These are phyloP conservation scores for Rusavskia elegans DNA, from an alignment of 495 filamentous ascomycete genomes.

Conservation along the genomic window DNA sequence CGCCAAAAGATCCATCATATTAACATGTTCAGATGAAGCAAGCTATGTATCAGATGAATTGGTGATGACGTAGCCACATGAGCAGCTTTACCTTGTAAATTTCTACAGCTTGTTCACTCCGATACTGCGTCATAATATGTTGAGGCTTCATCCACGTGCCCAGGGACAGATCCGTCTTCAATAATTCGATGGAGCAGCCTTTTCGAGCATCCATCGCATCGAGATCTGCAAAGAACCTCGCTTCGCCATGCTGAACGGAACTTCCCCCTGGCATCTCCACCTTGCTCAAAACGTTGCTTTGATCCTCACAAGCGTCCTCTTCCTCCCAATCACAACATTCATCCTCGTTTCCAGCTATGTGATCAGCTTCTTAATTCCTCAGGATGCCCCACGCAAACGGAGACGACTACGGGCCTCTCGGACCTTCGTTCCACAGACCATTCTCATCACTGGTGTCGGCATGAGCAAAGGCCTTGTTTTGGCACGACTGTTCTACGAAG, in stretches of 20 bases:
- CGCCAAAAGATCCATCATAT: too few species aligned
- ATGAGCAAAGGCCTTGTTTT: constrained; percentile 51
- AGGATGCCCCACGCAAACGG: constrained; percentile 15
- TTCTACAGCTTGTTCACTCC: too few species aligned
- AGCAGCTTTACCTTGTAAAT: too few species aligned
- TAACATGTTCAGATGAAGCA: too few species aligned
- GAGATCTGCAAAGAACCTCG: neutral
- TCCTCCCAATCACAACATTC: constrained; percentile 37
- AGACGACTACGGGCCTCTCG: constrained; percentile 20
- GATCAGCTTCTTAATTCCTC: constrained; percentile 12
- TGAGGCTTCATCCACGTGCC: too few species aligned
- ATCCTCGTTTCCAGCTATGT: constrained; percentile 29
- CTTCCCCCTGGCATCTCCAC: constrained; percentile 21
- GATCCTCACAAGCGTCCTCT: constrained; percentile 30
- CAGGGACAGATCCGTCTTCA: too few species aligned
- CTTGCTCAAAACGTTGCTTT: constrained; percentile 31
- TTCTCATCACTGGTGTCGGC: constrained; percentile 57
- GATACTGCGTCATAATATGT: too few species aligned
- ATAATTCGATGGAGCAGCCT: too few species aligned
- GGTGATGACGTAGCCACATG: too few species aligned
- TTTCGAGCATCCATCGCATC: neutral
- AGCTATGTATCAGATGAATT: too few species aligned
- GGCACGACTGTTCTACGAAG: constrained; percentile 47
- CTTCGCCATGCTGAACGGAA: constrained; percentile 10
- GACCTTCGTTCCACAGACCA: constrained; percentile 35